Base-by-base conservation (phyloP, 768 basidiomycete genomes). In the Lyophyllum atratum region DNA sequence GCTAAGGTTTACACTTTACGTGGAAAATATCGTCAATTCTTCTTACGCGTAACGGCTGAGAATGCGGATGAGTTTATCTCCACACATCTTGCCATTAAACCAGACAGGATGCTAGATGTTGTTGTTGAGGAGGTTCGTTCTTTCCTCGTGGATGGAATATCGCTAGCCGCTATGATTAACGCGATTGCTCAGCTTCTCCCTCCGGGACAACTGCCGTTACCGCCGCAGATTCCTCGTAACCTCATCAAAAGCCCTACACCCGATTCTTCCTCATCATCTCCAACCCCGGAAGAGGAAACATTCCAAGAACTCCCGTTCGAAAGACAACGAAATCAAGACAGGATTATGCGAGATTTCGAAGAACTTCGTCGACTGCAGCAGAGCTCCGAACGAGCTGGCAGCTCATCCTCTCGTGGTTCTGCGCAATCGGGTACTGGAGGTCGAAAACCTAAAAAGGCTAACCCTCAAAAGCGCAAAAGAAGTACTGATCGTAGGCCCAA, bases 1-100 rank as follows among this genome's bases (percentile, higher is more conserved):
- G 87, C 87, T 25, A 85, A 80, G 65, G 84, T 85, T 26, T 90
- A 82, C 61, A 83, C 83, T 2, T 72, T 83, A 68, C 82, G 89
- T 25, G 87, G 87, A 28, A 82, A 81, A 71, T 90, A 85, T 68
- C 78, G 84, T 49, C 89, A 91, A 63, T 77, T 85, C 51, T 84
- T 91, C 63, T 75, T 90, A 64, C 82, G 86, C 28, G 78, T 90
- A 25, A 75, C 80, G 9, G 74, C 76, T 28, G 76, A 82, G 29
- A 82, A 84, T 62, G 72, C 70, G 25, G 77, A 82, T 49, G 76
- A 83, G 19, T 81, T 72, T 58, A 74, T 74, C 24, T 75, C 82
- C 3, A 81, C 83, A n/a, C 85, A 89, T 64, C 72, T 91, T 15
- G 74, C 78, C 15, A 74, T 90, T 15, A 72, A 77, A 24, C 70